Evolutionary conservation across 2,329 filamentous ascomycete species (phyloP), one percentile per base, ranked within the genome.

Genomic region (Nemania sp.): DNA sequence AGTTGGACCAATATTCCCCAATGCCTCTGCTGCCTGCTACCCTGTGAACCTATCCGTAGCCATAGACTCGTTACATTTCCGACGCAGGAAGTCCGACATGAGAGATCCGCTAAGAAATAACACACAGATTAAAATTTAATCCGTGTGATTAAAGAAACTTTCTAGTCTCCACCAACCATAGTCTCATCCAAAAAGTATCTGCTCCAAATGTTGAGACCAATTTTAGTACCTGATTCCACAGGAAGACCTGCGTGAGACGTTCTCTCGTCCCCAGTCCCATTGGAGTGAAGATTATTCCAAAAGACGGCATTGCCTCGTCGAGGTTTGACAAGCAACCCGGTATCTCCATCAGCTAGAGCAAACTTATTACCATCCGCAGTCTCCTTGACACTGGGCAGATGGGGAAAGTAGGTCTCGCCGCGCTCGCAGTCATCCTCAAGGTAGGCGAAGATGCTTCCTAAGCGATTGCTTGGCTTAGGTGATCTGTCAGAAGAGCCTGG

Each of bases 381-480:
- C n/a, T 45, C 43, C 13, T 20, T 8, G 4, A 72, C 67, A 43
- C 70, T 63, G 3, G 67, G 56, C 18, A 72, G 20, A 47, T 72
- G 18, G 1, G 67, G 70, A 26, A 72, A 72, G 45, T 72, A 72
- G 5, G 67, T 72, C 45, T 72, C 67, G 2, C 67, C 70, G 11
- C 68, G 43, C 18, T 38, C 41, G 64, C 70, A 72, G 53, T 70
- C 52, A 43, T 70, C 70, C 22, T 68, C 64, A 10, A 72, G 70
- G 45, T 70, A 72, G 11, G 65, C 64, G 41, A 72, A 70, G 22
- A 67, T 68, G 43, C 56, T 70, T 24, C 55, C 61, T n/a, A 72
- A 64, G 20, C 67, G 64, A 53, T 68, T 72, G 47, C 62, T 57
- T 26, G 58, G 64, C 35, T 63, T 57, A 58, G n/a, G 41, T 26